Base-by-base conservation (phyloP, 148 eudicot genomes). In the Diospyros lotus region DNA sequence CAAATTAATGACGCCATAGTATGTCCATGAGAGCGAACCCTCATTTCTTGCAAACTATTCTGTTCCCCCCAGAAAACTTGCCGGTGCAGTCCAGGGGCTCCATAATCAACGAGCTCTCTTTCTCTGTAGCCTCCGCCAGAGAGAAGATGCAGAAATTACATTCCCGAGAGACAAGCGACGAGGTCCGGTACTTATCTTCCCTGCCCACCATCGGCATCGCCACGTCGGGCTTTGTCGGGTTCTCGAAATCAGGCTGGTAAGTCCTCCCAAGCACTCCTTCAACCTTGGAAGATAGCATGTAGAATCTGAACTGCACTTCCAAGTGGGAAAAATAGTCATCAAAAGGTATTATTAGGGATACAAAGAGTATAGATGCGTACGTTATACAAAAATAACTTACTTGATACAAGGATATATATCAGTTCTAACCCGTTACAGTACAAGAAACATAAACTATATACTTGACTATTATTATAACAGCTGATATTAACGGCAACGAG, bases 21-120 rank as follows among this genome's bases (percentile, higher is more conserved):
- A 28, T 28, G 28, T 28, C 28, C 28, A 17, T 12, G 44, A n/a
- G 44, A 3, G 4, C 44, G 1, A 10, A 2, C 28, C 59, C 56
- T 84, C 75, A 87, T 80, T 76, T 87, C 77, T 74, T 80, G 85
- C 87, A 87, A 28, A 87, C 84, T 60, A 82, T 78, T 74, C 81
- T 84, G 60, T 82, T 69, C 14, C 86, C 84, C 55, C 64, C 73
- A 50, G n/a, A 43, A 46, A 79, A 73, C 18, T 71, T 76, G 51
- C 79, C 73, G 8, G 65, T 78, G 78, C 86, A 82, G 45, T 82
- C 86, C 45, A 82, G 84, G 43, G 80, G 69, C 14, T 82, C 83
- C 80, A 68, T 74, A 55, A 74, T 69, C 54, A 72, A 43, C 4
- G 73, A 45, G 43, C 66, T 52, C 45, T 78, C 76, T 43, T 79